Conservation (phyloP, 2,329 filamentous ascomycete species). For the Fusarium pseudoanthophilum region DNA sequence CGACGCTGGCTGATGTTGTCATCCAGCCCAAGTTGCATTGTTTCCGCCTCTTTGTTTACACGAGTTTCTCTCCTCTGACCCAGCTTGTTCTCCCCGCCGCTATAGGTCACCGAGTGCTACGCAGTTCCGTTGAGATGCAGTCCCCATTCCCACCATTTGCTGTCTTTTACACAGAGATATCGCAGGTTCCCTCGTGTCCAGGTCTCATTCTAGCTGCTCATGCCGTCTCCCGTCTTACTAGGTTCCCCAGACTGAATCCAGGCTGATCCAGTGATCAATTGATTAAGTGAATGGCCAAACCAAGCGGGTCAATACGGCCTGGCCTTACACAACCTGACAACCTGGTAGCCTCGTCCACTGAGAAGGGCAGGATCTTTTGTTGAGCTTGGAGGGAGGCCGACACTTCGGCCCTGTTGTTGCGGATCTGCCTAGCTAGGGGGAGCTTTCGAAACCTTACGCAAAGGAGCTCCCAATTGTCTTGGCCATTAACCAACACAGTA, state of each 20-base stretch:
- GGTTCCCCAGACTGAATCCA: constrained; percentile 9
- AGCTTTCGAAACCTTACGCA: constrained; percentile 35
- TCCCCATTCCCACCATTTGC: constrained; percentile 12
- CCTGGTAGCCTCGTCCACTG: constrained; percentile 28
- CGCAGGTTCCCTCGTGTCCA: constrained; percentile 33
- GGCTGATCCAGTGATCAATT: constrained; percentile 31
- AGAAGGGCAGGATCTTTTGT: constrained; percentile 36
- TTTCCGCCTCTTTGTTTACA: constrained; percentile 23
- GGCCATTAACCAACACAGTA: constrained; percentile 17
- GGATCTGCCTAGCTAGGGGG: constrained; percentile 34
- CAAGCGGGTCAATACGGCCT: constrained; percentile 4
- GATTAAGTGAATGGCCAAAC: constrained; percentile 20
- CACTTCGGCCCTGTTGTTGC: constrained; percentile 38
- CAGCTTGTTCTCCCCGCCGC: constrained; percentile 17
- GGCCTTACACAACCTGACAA: constrained; percentile 26
- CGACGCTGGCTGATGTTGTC: constrained; percentile 18
- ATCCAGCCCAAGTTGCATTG: constrained; percentile 26
- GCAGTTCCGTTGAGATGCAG: constrained; percentile 7
- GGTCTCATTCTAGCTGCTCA: constrained; percentile 13
- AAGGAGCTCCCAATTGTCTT: constrained; percentile 26
- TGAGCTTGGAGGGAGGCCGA: constrained; percentile 35
- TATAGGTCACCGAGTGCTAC: constrained; percentile 7
- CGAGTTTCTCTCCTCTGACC: constrained; percentile 3
- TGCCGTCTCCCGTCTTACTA: constrained; percentile 34
- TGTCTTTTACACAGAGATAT: constrained; percentile 28